Percentiles rank a stretch among this genome's conserved stretches.
These are phyloP conservation scores for Verticillium nonalfalfae DNA, from an alignment of 2,329 filamentous ascomycete species.

Conservation along the genomic window DNA sequence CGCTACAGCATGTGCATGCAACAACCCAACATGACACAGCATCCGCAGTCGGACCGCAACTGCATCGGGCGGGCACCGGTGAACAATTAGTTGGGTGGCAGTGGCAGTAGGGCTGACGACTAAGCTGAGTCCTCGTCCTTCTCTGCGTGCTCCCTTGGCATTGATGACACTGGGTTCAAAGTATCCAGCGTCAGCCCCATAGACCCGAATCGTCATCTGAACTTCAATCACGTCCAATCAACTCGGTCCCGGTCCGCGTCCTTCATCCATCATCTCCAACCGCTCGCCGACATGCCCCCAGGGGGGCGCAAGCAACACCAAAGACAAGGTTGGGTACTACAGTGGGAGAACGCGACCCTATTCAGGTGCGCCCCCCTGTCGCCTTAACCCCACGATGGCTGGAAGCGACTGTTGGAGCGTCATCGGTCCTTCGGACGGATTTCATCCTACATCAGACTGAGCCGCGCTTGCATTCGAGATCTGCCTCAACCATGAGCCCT, in stretches of 20 bases:
- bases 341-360: background rate
- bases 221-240: background rate
- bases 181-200: background rate
- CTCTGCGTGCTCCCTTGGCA: background rate
- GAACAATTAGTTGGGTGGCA: background rate
- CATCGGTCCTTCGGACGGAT: background rate
- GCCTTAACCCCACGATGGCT: background rate
- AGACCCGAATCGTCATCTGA: background rate
- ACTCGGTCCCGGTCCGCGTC: background rate
- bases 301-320: background rate
- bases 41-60: background rate
- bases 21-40: background rate
- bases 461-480: background rate
- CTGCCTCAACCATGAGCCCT: background rate
- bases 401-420: background rate
- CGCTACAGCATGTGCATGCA: no score
- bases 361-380: background rate
- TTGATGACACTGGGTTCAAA: background rate
- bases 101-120: background rate
- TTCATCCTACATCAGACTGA: background rate
- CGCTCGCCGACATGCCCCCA: background rate
- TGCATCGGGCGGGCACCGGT: background rate
- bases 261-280: background rate
- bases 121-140: background rate
- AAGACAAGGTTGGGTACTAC: background rate